A percentile compares a stretch with the other conserved stretches of the same genome.
Evolutionary conservation across 768 basidiomycete genomes (phyloP).

Genomic region (Lactifluus rugatus): DNA sequence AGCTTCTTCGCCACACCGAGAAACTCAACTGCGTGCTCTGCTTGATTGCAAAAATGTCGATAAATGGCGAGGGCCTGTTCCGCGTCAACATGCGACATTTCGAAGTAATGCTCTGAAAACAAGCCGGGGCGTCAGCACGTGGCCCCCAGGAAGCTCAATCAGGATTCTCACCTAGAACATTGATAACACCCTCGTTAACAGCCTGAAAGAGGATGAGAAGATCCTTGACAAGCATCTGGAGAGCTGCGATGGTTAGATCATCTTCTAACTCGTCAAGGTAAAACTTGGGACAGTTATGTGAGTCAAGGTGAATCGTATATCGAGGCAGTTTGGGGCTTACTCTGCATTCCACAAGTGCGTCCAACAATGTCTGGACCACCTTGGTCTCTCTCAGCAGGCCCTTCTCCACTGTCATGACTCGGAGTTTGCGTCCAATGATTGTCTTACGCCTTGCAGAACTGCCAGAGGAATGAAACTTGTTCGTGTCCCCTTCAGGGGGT

Average conservation of each 20-base stretch:
- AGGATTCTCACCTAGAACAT: constrained; percentile 53
- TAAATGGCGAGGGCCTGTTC: constrained; percentile 77
- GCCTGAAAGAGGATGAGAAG: constrained; percentile 92
- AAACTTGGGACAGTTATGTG: constrained; percentile 43
- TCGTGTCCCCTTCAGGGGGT: constrained; percentile 12
- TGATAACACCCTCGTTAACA: constrained; percentile 89
- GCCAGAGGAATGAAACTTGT: background rate
- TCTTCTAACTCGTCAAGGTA: constrained; percentile 91
- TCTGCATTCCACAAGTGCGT: constrained; percentile 76
- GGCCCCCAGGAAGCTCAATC: constrained; percentile 26
- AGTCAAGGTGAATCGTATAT: background rate
- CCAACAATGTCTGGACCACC: constrained; percentile 84
- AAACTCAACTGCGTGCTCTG: constrained; percentile 87
- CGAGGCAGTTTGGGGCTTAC: constrained; percentile 38
- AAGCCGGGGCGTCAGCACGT: background rate
- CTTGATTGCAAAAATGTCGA: constrained; percentile 89
- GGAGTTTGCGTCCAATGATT: constrained; percentile 70
- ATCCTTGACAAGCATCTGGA: constrained; percentile 94
- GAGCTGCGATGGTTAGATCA: constrained; percentile 77
- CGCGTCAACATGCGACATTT: constrained; percentile 95
- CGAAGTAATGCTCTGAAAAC: constrained; percentile 81
- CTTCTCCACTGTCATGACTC: constrained; percentile 92
- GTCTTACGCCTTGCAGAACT: constrained; percentile 54
- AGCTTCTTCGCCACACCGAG: constrained; percentile 87
- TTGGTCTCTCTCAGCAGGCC: constrained; percentile 88